Percentiles rank a stretch among this genome's conserved stretches.
Evolutionary conservation across 768 basidiomycete genomes (phyloP).

Genomic region (Lactarius sp.): DNA sequence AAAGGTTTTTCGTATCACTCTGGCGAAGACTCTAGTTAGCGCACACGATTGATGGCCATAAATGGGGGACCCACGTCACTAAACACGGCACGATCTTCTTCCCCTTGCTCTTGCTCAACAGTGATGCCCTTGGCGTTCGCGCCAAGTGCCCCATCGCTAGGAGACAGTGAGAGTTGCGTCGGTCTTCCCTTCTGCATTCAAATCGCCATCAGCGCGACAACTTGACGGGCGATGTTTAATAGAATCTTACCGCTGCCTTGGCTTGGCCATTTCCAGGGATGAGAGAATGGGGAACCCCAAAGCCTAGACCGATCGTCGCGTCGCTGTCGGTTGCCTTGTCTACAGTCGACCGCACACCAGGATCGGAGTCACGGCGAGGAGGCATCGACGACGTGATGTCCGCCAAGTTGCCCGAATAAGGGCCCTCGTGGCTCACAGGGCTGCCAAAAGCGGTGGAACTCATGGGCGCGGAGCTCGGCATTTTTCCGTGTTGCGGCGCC

Average conservation of each 20-base stretch:
- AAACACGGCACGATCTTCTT: constrained; percentile 53
- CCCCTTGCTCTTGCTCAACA: constrained; percentile 32
- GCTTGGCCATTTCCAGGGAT: neutral
- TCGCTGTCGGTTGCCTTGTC: constrained; percentile 20
- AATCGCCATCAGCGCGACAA: constrained; percentile 1
- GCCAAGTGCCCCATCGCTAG: constrained; percentile 56
- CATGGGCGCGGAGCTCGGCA: constrained; percentile 18
- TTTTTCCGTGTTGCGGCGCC: constrained; percentile 19
- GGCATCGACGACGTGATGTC: neutral
- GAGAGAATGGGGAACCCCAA: constrained; percentile 27
- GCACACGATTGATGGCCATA: neutral
- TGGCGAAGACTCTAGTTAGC: constrained; percentile 29
- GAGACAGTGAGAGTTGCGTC: constrained; percentile 49
- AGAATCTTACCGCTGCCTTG: neutral
- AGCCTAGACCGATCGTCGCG: constrained; percentile 31
- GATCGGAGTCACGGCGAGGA: constrained; percentile 16
- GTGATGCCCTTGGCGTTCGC: constrained; percentile 35
- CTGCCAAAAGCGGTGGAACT: constrained; percentile 28
- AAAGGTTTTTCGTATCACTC: constrained; percentile 45
- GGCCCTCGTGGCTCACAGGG: constrained; percentile 34
- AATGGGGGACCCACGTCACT: constrained; percentile 56
- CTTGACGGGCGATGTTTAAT: neutral
- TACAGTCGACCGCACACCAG: constrained; percentile 7
- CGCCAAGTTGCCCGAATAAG: constrained; percentile 25
- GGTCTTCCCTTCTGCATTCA: constrained; percentile 43